Conservation (phyloP, 257 asterid species). For the Plectranthus barbatus region DNA sequence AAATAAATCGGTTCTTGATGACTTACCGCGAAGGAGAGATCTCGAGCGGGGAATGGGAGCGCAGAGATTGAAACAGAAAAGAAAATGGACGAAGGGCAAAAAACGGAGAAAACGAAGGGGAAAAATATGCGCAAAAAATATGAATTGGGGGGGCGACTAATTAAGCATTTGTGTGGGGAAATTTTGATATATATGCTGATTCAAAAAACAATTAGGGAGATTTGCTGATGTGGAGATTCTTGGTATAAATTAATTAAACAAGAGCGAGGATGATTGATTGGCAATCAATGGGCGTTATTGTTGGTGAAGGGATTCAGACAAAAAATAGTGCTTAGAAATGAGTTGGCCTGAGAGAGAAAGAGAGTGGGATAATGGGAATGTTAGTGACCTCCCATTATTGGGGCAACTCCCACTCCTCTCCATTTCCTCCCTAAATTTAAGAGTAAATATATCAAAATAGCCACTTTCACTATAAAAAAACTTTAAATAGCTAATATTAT, state of each 20-base stretch:
- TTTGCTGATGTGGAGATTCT: conserved; percentile 17
- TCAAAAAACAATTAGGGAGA: background rate
- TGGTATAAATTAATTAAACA: background rate
- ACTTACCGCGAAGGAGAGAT: conserved; percentile 26
- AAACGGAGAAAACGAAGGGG: conserved; percentile 15
- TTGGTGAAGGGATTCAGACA: conserved; percentile 11
- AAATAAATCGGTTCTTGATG: background rate
- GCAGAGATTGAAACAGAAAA: background rate
- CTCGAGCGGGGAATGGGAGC: conserved; percentile 5
- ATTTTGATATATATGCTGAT: background rate
- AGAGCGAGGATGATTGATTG: background rate
- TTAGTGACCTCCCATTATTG: conserved; percentile 20
- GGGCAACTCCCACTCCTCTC: background rate
- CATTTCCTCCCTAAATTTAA: too few relatives aligned
- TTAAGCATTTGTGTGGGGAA: background rate
- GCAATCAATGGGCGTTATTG: background rate
- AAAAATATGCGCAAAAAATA: background rate
- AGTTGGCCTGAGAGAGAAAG: conserved; percentile 1
- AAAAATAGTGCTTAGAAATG: background rate
- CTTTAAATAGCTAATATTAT: too few relatives aligned
- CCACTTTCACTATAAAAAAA: too few relatives aligned
- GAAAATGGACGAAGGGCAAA: background rate
- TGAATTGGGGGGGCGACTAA: conserved; percentile 8
- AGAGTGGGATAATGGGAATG: conserved; percentile 11
- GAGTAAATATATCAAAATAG: too few relatives aligned